phyloP scores from a whole-genome alignment of 208 protist species.

The Trypanosoma brucei region DNA sequence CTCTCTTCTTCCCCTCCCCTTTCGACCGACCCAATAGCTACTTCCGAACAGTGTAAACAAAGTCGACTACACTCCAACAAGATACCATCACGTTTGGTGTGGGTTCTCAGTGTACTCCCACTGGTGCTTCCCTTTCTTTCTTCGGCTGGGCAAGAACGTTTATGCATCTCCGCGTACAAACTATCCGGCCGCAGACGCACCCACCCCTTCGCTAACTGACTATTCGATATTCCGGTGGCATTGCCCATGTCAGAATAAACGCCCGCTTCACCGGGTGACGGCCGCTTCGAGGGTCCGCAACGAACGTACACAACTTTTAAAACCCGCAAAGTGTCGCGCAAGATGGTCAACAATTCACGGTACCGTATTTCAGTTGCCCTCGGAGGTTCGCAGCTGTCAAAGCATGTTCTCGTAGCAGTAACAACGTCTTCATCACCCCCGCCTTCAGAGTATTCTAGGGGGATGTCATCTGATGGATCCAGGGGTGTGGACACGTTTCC shows the following conservation, averaged over 20 bases:
- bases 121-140: not conserved
- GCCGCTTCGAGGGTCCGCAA: not conserved
- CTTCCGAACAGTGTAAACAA: slow-evolving; percentile 20
- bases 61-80: slow-evolving; percentile 20
- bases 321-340: slow-evolving; percentile 8
- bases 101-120: not conserved
- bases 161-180: not conserved
- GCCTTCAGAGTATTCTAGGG: no score
- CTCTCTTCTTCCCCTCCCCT: slow-evolving; percentile 1
- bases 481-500: no score
- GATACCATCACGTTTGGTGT: slow-evolving; percentile 2
- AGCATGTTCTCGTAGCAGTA: no score
- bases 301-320: slow-evolving; percentile 10
- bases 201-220: slow-evolving; percentile 6
- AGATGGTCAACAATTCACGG: slow-evolving; percentile 4
- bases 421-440: no score
- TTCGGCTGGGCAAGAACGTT: not conserved
- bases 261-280: not conserved
- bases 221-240: slow-evolving; percentile 9
- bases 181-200: slow-evolving; percentile 4
- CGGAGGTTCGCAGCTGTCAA: no score
- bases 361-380: not conserved
- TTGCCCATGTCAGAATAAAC: not conserved
- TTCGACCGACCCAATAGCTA: slow-evolving; percentile 1
- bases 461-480: no score